Conservation (phyloP, 306 rosid species). For the Cajanus cajan region DNA sequence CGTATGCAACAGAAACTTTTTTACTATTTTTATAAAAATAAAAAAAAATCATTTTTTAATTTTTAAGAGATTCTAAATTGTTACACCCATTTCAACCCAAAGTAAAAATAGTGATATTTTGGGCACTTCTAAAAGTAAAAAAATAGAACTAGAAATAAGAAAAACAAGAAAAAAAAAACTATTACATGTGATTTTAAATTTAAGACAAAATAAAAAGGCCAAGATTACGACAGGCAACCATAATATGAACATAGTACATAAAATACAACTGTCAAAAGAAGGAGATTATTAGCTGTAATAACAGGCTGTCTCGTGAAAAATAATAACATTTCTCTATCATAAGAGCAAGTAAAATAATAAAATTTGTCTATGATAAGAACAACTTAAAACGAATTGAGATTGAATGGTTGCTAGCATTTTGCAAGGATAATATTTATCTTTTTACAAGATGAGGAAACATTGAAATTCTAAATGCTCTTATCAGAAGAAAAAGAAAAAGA, state of each 20-base stretch:
- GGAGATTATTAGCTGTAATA: conserved; percentile 15
- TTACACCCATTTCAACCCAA: no score
- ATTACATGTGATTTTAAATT: neutral
- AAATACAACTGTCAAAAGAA: neutral
- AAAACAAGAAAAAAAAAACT: neutral
- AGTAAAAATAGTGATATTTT: no score
- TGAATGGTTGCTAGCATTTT: conserved; percentile 2
- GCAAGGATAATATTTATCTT: neutral
- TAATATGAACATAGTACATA: neutral
- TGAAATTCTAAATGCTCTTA: neutral
- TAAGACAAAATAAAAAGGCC: neutral
- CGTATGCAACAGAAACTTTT: no score
- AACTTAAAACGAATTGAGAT: neutral
- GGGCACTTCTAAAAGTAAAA: no score
- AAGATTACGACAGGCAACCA: neutral
- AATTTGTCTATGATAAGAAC: neutral
- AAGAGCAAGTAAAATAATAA: neutral
- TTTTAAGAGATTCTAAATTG: no score
- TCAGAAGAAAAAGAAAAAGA: no score
- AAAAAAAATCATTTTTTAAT: no score
- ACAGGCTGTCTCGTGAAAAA: neutral
- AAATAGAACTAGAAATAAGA: neutral
- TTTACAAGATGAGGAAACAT: neutral
- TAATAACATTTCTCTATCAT: neutral
- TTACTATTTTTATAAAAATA: no score